A percentile compares a stretch with the other conserved stretches of the same genome.
Conservation (phyloP, 2,329 filamentous ascomycete genomes). For the Penicillium brevicompactum region DNA sequence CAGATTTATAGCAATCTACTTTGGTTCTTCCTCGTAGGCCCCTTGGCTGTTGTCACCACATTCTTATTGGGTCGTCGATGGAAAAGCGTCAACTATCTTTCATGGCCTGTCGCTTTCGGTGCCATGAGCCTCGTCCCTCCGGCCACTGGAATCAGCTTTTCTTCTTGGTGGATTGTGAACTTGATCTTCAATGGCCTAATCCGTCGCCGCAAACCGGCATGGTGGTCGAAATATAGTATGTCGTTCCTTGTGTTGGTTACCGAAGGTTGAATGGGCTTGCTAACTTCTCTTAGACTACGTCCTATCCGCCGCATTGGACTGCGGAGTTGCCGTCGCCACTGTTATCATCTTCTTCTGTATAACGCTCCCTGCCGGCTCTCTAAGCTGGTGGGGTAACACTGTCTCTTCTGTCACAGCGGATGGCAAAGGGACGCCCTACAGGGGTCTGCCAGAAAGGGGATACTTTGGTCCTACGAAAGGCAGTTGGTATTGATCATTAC, state of each 20-base stretch:
- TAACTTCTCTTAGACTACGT: constrained; percentile 39
- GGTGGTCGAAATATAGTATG: constrained; percentile 52
- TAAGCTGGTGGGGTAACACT: constrained; percentile 49
- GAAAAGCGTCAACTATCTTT: constrained; percentile 66
- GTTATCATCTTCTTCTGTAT: constrained; percentile 50
- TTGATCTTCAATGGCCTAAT: constrained; percentile 50
- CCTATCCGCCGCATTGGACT: constrained; percentile 47
- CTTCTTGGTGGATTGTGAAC: constrained; percentile 63
- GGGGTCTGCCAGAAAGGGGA: constrained; percentile 27
- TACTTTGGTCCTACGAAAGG: constrained; percentile 34
- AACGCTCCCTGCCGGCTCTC: constrained; percentile 41
- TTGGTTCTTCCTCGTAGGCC: constrained; percentile 72
- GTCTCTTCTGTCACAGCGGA: constrained; percentile 44
- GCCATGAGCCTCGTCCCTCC: constrained; percentile 67
- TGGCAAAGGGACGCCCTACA: constrained; percentile 41
- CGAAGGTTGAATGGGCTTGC: neutral
- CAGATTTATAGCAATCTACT: constrained; percentile 66
- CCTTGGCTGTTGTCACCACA: constrained; percentile 61
- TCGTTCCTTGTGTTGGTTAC: neutral
- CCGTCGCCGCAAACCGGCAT: constrained; percentile 46
- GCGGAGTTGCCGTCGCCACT: constrained; percentile 45
- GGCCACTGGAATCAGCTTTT: constrained; percentile 69
- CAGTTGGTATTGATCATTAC: constrained; percentile 26
- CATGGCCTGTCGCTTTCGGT: constrained; percentile 68
- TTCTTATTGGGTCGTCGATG: constrained; percentile 61